Evolutionary conservation across 1,284 basidiomycete species (phyloP).

Genomic region (Ustilago loliicola): DNA sequence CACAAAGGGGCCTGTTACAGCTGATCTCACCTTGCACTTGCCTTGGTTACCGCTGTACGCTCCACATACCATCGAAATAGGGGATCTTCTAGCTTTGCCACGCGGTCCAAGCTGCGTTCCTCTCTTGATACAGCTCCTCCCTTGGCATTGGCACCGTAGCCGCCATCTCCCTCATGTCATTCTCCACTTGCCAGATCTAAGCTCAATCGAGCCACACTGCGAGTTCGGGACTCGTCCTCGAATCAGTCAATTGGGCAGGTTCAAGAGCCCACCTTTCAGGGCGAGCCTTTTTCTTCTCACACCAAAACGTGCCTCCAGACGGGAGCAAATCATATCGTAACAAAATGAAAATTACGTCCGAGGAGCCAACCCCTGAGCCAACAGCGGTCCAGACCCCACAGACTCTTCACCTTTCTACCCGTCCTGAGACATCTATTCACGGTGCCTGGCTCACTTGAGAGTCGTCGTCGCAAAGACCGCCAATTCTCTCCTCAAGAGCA

Average conservation of each 20-base stretch:
- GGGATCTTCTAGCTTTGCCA: neutral
- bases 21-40: neutral
- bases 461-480: too few species aligned
- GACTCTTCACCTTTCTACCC: neutral
- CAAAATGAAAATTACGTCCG: too few species aligned
- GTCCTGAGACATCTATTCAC: neutral
- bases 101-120: neutral
- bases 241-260: too few species aligned
- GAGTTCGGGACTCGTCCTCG: too few species aligned
- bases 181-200: neutral
- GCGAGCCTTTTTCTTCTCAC: neutral
- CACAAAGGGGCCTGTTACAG: too few species aligned
- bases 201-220: too few species aligned
- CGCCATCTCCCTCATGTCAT: too few species aligned
- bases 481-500: too few species aligned
- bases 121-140: neutral
- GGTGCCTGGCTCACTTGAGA: too few species aligned
- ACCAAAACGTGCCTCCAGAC: slow-evolving; percentile 1
- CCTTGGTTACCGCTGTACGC: neutral
- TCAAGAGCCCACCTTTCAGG: too few species aligned
- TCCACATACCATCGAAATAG: neutral
- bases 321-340: neutral
- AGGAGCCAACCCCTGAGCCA: neutral
- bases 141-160: neutral
- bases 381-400: neutral